A percentile compares a stretch with the other conserved stretches of the same genome.
phyloP scores from a whole-genome alignment of 345 rosid species.

The Nephelium lappaceum region DNA sequence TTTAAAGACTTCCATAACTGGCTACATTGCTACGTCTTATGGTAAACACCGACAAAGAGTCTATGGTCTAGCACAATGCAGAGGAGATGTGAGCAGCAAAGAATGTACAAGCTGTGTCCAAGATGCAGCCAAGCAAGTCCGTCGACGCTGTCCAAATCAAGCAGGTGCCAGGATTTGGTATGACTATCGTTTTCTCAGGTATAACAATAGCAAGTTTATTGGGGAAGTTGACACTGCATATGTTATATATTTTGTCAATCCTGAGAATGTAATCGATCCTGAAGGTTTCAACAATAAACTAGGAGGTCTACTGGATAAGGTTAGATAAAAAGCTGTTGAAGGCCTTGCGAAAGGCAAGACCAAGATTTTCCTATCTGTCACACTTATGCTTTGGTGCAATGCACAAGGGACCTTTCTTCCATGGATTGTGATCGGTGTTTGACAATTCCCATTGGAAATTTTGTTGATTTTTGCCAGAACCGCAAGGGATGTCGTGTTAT shows the following conservation, averaged over 20 bases:
- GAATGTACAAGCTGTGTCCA: conserved; percentile 60
- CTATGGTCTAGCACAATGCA: conserved; percentile 77
- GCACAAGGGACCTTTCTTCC: conserved; percentile 59
- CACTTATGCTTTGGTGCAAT: conserved; percentile 72
- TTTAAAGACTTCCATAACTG: conserved; percentile 42
- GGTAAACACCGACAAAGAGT: conserved; percentile 46
- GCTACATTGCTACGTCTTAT: conserved; percentile 40
- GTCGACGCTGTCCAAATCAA: conserved; percentile 50
- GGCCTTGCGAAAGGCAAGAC: conserved; percentile 68
- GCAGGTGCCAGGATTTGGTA: conserved; percentile 68
- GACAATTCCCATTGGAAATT: conserved; percentile 58
- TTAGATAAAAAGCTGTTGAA: conserved; percentile 58
- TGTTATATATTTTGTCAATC: conserved; percentile 53
- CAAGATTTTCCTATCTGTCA: conserved; percentile 48
- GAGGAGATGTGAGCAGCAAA: conserved; percentile 60
- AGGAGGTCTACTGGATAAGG: conserved; percentile 46
- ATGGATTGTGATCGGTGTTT: conserved; percentile 74
- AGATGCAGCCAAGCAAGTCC: conserved; percentile 63
- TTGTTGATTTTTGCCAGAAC: conserved; percentile 47
- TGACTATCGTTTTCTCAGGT: conserved; percentile 67
- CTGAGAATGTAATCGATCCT: conserved; percentile 57
- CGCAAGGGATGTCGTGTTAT: conserved; percentile 66
- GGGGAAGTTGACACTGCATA: conserved; percentile 56
- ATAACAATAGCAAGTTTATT: conserved; percentile 38
- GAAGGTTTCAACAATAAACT: conserved; percentile 49